Evolutionary conservation across 148 eudicot species (phyloP).

Genomic region (Chenopodium berlandieri): DNA sequence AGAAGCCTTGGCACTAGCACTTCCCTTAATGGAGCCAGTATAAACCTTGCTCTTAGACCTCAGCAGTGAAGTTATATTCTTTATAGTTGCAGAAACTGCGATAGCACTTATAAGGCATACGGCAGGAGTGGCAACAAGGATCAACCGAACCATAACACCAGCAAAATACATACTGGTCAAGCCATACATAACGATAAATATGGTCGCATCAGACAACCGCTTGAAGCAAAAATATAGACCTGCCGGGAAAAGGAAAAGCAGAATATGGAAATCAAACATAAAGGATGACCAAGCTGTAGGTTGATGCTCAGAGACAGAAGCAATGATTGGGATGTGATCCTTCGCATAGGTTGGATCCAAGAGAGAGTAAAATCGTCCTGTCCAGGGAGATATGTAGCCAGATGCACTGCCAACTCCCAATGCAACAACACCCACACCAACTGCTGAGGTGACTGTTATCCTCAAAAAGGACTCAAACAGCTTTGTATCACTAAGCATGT

Average conservation of each 20-base stretch:
- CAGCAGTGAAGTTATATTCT: constrained; percentile 73
- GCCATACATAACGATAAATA: constrained; percentile 96
- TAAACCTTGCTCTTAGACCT: constrained; percentile 61
- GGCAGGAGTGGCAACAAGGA: constrained; percentile 96
- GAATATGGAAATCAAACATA: constrained; percentile 97
- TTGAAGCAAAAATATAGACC: constrained; percentile 98
- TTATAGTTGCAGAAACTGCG: constrained; percentile 93
- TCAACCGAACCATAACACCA: constrained; percentile 99
- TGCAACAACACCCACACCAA: constrained; percentile 75
- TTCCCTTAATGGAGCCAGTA: constrained; percentile 61
- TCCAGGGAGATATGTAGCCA: constrained; percentile 97
- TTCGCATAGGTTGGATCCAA: constrained; percentile 98
- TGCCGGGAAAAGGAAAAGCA: constrained; percentile 92
- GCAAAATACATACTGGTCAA: constrained; percentile 99
- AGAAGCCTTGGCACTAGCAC: constrained; percentile 66
- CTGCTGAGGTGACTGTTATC: constrained; percentile 76
- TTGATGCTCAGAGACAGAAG: constrained; percentile 98
- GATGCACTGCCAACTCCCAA: constrained; percentile 93
- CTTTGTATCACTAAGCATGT: constrained; percentile 68
- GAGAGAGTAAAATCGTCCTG: constrained; percentile 97
- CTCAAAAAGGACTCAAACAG: constrained; percentile 81
- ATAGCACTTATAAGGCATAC: constrained; percentile 95
- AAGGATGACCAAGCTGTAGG: constrained; percentile 99
- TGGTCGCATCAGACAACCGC: constrained; percentile 90
- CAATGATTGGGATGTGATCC: constrained; percentile 96